These are phyloP conservation scores for Yamadazyma dendronema DNA, from an alignment of 1,139 yeast species.

Conservation along the genomic window DNA sequence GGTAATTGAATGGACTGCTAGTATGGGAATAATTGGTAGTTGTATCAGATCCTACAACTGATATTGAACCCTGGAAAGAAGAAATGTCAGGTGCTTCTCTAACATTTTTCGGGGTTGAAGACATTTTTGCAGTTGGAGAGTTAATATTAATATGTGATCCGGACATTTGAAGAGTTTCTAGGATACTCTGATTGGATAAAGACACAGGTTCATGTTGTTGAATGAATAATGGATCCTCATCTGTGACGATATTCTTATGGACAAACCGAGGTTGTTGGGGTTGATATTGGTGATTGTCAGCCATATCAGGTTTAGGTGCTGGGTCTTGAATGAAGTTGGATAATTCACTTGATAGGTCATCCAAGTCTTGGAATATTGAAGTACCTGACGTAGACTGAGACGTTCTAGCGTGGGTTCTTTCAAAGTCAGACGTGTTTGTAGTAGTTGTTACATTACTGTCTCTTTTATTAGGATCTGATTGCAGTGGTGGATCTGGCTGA, in stretches of 20 bases:
- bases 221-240: constrained; percentile 10
- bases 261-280: constrained; percentile 12
- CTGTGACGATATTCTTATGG: constrained; percentile 15
- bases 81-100: constrained; percentile 18
- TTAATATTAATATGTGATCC: constrained; percentile 1
- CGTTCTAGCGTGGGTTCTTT: constrained; percentile 15
- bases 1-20: not conserved
- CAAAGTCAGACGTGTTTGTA: constrained; percentile 11
- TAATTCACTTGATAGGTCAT: constrained; percentile 31
- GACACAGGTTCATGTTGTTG: constrained; percentile 1
- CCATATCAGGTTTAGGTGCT: not conserved
- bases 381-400: constrained; percentile 29
- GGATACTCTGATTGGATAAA: constrained; percentile 10
- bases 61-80: constrained; percentile 25
- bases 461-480: constrained; percentile 7
- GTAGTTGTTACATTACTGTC: constrained; percentile 11
- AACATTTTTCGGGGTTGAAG: not conserved
- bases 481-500: not conserved
- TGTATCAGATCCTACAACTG: constrained; percentile 14
- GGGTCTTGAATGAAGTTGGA: constrained; percentile 19
- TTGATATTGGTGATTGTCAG: not conserved
- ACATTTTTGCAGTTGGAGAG: not conserved
- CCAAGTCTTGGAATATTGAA: constrained; percentile 29
- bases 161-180: constrained; percentile 10
- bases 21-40: constrained; percentile 9